Evolutionary conservation across 2,329 filamentous ascomycete species (phyloP).

Genomic region (Aspergillus transmontanensis): DNA sequence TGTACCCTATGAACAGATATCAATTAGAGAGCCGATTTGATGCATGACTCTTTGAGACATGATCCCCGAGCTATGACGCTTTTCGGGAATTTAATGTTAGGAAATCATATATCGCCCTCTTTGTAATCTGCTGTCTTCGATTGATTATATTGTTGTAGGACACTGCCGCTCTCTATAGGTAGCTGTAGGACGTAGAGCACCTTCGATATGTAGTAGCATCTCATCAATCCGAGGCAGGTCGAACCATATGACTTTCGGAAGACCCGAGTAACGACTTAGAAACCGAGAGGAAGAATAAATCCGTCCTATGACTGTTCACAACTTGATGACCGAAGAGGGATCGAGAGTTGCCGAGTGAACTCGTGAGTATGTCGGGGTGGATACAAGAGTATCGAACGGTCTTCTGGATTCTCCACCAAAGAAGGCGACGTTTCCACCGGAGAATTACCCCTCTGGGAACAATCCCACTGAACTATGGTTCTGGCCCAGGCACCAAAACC

Average conservation of each 20-base stretch:
- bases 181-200: background rate
- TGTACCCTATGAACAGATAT: background rate
- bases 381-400: background rate
- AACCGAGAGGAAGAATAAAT: background rate
- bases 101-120: background rate
- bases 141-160: background rate
- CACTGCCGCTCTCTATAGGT: background rate
- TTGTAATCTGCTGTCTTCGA: background rate
- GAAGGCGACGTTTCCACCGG: constrained; percentile 24
- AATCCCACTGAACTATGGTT: background rate
- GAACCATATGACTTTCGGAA: background rate
- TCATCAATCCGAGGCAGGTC: background rate
- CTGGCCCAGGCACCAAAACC: background rate
- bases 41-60: background rate
- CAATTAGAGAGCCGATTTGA: background rate
- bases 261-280: background rate
- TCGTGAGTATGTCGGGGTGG: background rate
- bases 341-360: background rate
- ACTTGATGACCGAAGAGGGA: background rate
- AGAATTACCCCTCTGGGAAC: constrained; percentile 28
- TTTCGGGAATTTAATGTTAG: background rate
- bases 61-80: background rate
- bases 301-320: background rate
- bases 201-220: background rate
- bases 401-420: constrained; percentile 25